Percentiles rank a stretch among this genome's conserved stretches.
Conservation (phyloP, 2,329 filamentous ascomycete genomes). For the Zasmidium citrigriseum region DNA sequence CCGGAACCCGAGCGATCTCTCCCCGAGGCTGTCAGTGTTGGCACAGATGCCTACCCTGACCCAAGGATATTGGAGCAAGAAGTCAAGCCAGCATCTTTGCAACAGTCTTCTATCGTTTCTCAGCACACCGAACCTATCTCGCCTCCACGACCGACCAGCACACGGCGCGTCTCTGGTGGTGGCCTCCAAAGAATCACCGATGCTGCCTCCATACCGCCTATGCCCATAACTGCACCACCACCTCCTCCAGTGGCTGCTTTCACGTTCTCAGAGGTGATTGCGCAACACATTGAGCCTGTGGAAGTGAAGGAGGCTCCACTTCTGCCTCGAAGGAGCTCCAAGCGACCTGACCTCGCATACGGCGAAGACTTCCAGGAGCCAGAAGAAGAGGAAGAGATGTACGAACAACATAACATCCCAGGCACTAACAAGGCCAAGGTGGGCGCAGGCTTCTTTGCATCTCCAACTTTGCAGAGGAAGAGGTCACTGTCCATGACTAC, state of each 20-base stretch:
- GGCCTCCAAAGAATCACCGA: conserved; percentile 11
- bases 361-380: conserved; percentile 11
- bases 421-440: conserved; percentile 3
- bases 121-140: conserved; percentile 39
- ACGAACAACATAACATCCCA: conserved; percentile 16
- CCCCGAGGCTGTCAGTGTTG: conserved; percentile 8
- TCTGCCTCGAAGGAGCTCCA: conserved; percentile 23
- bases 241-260: conserved; percentile 15
- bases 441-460: conserved; percentile 9
- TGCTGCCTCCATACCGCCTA: conserved; percentile 12
- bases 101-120: conserved; percentile 40
- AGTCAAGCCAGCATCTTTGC: conserved; percentile 7
- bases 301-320: conserved; percentile 4
- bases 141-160: conserved; percentile 4
- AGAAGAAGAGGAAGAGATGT: background rate
- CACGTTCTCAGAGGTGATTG: conserved; percentile 23
- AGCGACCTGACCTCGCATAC: conserved; percentile 11
- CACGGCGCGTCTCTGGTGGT: background rate
- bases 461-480: conserved; percentile 4
- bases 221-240: conserved; percentile 17
- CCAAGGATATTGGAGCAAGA: conserved; percentile 7
- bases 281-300: conserved; percentile 23
- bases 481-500: conserved; percentile 8
- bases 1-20: background rate
- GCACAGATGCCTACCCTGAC: conserved; percentile 9